Evolutionary conservation across 441 rosid species (phyloP).

Genomic region (Croton setiger): DNA sequence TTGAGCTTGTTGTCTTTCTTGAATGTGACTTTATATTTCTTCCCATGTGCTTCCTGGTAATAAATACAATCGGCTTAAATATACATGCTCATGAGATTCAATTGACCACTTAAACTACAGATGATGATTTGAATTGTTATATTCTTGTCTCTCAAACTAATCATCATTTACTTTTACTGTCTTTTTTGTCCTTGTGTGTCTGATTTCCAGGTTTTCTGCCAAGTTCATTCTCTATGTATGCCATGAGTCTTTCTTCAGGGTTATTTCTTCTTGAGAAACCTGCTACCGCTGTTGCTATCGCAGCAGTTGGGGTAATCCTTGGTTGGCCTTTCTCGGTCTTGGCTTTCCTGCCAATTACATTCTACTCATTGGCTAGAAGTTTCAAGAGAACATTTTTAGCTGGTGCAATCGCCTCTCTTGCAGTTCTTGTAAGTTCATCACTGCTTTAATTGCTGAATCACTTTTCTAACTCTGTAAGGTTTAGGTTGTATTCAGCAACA

Average conservation of each 20-base stretch:
- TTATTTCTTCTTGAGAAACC: slow-evolving; percentile 78
- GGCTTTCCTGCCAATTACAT: slow-evolving; percentile 76
- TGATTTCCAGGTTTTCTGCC: slow-evolving; percentile 76
- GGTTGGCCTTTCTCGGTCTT: slow-evolving; percentile 96
- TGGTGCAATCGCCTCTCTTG: slow-evolving; percentile 57
- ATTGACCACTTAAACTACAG: background rate
- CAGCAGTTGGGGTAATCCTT: slow-evolving; percentile 68
- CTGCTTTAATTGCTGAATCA: slow-evolving; percentile 6
- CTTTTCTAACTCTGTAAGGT: background rate
- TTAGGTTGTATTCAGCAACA: too few relatives aligned
- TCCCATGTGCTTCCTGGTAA: slow-evolving; percentile 5
- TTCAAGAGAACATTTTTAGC: slow-evolving; percentile 61
- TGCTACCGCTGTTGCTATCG: slow-evolving; percentile 56
- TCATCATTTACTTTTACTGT: background rate
- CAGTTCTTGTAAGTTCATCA: slow-evolving; percentile 29
- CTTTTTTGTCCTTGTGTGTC: background rate
- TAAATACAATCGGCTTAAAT: background rate
- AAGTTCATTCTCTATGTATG: slow-evolving; percentile 97
- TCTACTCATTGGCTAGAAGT: slow-evolving; percentile 58
- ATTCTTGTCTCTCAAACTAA: background rate
- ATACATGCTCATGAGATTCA: background rate
- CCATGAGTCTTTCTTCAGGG: slow-evolving; percentile 90
- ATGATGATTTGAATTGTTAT: background rate
- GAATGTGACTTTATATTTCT: slow-evolving; percentile 4
- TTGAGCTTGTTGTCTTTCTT: slow-evolving; percentile 10